Base-by-base conservation (phyloP, 306 rosid genomes). In the Morella rubra region DNA sequence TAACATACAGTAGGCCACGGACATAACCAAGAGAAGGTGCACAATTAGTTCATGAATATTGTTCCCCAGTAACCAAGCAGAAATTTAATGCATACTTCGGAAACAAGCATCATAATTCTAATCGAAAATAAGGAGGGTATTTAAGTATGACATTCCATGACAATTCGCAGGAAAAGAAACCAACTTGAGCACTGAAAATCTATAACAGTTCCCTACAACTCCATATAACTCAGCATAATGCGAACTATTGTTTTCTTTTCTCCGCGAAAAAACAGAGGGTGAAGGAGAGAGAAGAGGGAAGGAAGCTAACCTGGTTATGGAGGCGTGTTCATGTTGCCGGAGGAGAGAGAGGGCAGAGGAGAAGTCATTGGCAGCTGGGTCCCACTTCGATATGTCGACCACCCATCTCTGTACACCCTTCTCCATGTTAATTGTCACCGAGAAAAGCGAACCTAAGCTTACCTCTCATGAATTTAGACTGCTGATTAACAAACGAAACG, bases 341-440 rank as follows among this genome's bases (percentile, higher is more conserved):
- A 93, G 90, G 59, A 85, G 81, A 78, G 88, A 81, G 70, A 93
- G 90, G 20, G 87, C 89, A 47, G 52, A 84, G 76, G 86, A 81
- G 79, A 91, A 87, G 27, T 87, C 79, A 2, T 0, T 46, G 27
- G 96, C 88, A 44, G 76, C 81, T 45, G 97, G 94, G 37, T 91
- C 82, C 98, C 98, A 93, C 79, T 84, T 77, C 1, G 98, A 90
- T 72, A 90, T 78, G 81, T 93, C 86, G 0, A 90, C 91, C 5
- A 84, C 81, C 97, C 98, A 90, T 82, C 98, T 85, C 80, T 67
- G 87, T 19, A 87, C 90, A 11, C 93, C 92, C 69, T 80, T 77
- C 74, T 86, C 95, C 98, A 93, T 87, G 7, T 19, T 9, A 11
- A n/a, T 9, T 15, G 24, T 40, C n/a, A 15, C 42, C 77, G 1